Evolutionary conservation across 768 basidiomycete species (phyloP), one percentile per base, ranked within the genome.

Genomic region (Tremella mesenterica): DNA sequence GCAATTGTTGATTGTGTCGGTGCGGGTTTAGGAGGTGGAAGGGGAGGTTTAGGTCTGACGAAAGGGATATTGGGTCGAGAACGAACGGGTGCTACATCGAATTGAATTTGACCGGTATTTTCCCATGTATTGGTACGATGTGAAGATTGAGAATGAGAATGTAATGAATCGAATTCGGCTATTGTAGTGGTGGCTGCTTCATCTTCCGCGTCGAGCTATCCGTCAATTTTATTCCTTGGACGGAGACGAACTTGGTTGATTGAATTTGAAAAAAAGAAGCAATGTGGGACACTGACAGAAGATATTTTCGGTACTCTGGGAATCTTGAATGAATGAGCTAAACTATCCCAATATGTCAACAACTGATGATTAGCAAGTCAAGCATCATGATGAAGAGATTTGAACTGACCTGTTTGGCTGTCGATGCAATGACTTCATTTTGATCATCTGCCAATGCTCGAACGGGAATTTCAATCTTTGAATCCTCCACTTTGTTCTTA

Each of bases 401-500:
- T 8, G n/a, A n/a, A 43, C 65, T 49, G 48, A 88, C 88, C 75
- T 81, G 78, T 58, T 82, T 77, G 1, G 89, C 84, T 27, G 85
- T 59, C 6, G 69, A 70, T 56, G 79, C 81, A 47, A 87, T 73
- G 7, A 61, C 72, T 48, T 81, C 79, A 50, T 86, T 79, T 29
- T 81, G 81, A 0, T 80, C 78, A 28, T 79, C 75, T 1, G 78
- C 63, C 44, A 83, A 81, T 2, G 56, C 61, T 64, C 79, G 76
- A 13, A 95, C 81, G 4, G 83, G 81, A 16, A 80, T 73, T 52
- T 81, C 80, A 48, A 91, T 81, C 60, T 81, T 81, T 16, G 83
- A 81, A 58, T 91, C 89, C 53, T 91, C 86, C 26, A 97, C 83
- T 74, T 96, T 96, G 76, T 95, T 96, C 50, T 86, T 80, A 38